Evolutionary conservation across 768 basidiomycete species (phyloP).

Genomic region (Dioszegia aurantiaca): DNA sequence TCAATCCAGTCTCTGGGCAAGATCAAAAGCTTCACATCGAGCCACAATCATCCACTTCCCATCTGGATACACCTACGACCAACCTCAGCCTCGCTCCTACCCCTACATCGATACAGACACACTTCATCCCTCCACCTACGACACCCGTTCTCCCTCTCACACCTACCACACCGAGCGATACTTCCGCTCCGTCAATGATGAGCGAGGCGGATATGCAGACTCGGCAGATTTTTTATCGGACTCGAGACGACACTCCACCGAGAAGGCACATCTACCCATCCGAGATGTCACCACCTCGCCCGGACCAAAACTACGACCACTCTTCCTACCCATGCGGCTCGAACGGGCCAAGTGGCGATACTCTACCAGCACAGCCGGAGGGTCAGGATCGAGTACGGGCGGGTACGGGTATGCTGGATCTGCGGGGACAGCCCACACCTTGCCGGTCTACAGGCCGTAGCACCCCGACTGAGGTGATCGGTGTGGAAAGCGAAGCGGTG

Average conservation of each 20-base stretch:
- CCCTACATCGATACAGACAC: background rate
- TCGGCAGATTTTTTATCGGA: background rate
- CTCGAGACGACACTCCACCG: background rate
- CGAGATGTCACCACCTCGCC: background rate
- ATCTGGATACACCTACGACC: background rate
- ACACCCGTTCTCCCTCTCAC: background rate
- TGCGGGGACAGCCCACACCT: background rate
- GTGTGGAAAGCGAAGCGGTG: background rate
- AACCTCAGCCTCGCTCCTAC: background rate
- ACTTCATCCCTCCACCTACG: constrained; percentile 2
- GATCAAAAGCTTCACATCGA: background rate
- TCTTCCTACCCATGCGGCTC: constrained; percentile 12
- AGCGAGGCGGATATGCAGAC: background rate
- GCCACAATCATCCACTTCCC: constrained; percentile 16
- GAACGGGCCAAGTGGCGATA: constrained; percentile 10
- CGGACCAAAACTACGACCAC: constrained; percentile 6
- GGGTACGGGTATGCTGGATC: constrained; percentile 1
- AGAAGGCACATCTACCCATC: background rate
- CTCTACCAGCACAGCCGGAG: constrained; percentile 8
- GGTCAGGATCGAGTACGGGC: background rate
- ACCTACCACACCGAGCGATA: constrained; percentile 2
- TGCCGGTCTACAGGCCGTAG: constrained; percentile 8
- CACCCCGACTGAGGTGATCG: background rate
- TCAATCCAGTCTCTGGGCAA: background rate
- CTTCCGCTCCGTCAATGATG: background rate